A percentile compares a stretch with the other conserved stretches of the same genome.
Evolutionary conservation across 1,284 basidiomycete species (phyloP).

Genomic region (Trichosporon ovoides): DNA sequence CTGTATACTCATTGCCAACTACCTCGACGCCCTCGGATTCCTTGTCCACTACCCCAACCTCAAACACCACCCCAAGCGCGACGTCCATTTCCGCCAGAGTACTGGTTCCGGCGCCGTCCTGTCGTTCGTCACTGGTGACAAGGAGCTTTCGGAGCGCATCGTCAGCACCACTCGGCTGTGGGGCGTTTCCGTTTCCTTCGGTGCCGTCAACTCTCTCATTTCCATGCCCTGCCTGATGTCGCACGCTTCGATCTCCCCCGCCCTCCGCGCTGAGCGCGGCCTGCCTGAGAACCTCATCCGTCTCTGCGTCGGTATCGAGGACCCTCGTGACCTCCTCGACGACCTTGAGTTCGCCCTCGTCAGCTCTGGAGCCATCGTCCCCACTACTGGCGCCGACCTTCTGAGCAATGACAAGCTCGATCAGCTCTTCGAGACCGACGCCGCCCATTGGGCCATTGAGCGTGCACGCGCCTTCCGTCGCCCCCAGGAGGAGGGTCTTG

Average conservation of each 20-base stretch:
- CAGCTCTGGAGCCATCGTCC: constrained; percentile 76
- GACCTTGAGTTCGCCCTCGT: constrained; percentile 91
- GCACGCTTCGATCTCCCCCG: constrained; percentile 95
- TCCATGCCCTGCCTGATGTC: constrained; percentile 99
- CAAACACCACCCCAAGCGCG: constrained; percentile 71
- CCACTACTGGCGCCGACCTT: constrained; percentile 30
- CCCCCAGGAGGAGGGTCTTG: constrained; percentile 30
- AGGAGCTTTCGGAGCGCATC: constrained; percentile 82
- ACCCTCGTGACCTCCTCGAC: constrained; percentile 84
- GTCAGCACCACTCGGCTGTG: constrained; percentile 88
- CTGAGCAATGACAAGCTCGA: constrained; percentile 28
- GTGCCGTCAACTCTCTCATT: constrained; percentile 96
- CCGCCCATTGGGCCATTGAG: constrained; percentile 40
- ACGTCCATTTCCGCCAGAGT: constrained; percentile 81
- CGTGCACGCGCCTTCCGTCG: constrained; percentile 44
- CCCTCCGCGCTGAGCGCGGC: constrained; percentile 83
- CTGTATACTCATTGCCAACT: constrained; percentile 77
- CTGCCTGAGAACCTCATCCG: constrained; percentile 97
- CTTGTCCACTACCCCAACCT: constrained; percentile 92
- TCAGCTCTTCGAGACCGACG: constrained; percentile 37
- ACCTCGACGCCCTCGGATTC: constrained; percentile 83
- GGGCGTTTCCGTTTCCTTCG: constrained; percentile 98
- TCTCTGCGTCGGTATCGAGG: constrained; percentile 97
- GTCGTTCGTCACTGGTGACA: constrained; percentile 90
- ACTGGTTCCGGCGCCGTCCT: constrained; percentile 89